Evolutionary conservation across 2,329 filamentous ascomycete species (phyloP).

Genomic region (Ceratocystiopsis sp.): DNA sequence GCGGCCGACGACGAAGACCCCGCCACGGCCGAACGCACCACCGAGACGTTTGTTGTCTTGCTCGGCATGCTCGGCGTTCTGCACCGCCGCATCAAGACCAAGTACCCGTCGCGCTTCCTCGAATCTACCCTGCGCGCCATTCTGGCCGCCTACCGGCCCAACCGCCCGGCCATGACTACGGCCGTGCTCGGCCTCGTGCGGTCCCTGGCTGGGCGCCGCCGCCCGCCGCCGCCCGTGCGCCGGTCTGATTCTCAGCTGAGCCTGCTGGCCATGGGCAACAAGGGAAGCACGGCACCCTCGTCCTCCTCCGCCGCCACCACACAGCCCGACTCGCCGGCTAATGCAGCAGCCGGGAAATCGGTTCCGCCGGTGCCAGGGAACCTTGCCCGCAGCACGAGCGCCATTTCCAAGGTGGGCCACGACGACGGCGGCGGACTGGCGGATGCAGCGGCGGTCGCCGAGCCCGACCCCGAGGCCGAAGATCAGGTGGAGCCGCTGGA

Average conservation of each 20-base stretch:
- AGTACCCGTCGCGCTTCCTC: slow-evolving; percentile 61
- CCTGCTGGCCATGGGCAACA: background rate
- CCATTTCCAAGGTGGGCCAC: slow-evolving; percentile 24
- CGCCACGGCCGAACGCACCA: slow-evolving; percentile 7
- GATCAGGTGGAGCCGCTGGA: slow-evolving; percentile 37
- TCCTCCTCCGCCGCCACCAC: background rate
- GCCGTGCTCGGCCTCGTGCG: slow-evolving; percentile 55
- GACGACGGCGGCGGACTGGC: slow-evolving; percentile 15
- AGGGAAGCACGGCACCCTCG: background rate
- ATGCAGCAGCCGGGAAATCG: too few species aligned
- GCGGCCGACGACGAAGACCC: slow-evolving; percentile 9
- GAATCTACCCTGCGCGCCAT: slow-evolving; percentile 61
- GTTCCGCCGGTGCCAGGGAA: too few species aligned
- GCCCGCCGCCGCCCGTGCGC: slow-evolving; percentile 43
- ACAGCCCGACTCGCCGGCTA: background rate
- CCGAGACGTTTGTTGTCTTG: slow-evolving; percentile 5
- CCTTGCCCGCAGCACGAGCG: slow-evolving; percentile 23
- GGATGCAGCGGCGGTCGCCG: slow-evolving; percentile 32
- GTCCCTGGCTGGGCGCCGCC: slow-evolving; percentile 46
- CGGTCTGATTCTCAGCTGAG: slow-evolving; percentile 23
- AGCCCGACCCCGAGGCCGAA: slow-evolving; percentile 45
- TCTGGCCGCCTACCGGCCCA: slow-evolving; percentile 45
- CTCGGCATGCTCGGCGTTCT: slow-evolving; percentile 40
- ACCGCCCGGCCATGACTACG: slow-evolving; percentile 49
- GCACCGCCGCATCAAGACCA: slow-evolving; percentile 59